phyloP scores from a whole-genome alignment of 768 basidiomycete species.

The Rhodotorula sphaerocarpa region DNA sequence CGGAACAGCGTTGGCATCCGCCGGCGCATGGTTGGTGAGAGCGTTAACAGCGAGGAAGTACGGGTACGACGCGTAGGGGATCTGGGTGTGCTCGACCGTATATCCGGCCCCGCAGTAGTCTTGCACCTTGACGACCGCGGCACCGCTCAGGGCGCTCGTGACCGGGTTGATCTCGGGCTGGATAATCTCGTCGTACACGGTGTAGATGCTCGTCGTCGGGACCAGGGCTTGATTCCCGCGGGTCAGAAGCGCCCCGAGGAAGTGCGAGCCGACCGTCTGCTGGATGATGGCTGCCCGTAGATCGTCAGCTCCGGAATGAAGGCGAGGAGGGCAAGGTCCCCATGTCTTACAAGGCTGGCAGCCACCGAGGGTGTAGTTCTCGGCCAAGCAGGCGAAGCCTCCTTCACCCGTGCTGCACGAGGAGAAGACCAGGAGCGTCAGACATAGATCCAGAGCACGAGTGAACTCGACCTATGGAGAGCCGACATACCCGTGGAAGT shows the following conservation, averaged over 20 bases:
- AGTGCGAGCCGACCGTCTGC: constrained; percentile 38
- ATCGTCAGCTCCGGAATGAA: too few relatives aligned
- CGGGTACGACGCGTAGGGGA: constrained; percentile 34
- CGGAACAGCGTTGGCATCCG: not conserved
- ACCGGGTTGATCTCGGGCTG: constrained; percentile 34
- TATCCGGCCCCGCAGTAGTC: constrained; percentile 32
- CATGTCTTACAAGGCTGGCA: constrained; percentile 28
- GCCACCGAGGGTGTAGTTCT: constrained; percentile 22
- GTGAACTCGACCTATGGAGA: too few relatives aligned
- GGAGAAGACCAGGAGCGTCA: too few relatives aligned
- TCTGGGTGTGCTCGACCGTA: not conserved
- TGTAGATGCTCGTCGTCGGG: constrained; percentile 37
- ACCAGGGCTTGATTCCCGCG: constrained; percentile 36
- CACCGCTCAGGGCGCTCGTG: constrained; percentile 32
- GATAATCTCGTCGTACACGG: constrained; percentile 39
- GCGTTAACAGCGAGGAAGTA: constrained; percentile 39
- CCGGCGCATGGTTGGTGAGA: constrained; percentile 15
- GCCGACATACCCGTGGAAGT: constrained; percentile 42
- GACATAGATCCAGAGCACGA: too few relatives aligned
- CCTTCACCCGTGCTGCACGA: constrained; percentile 35
- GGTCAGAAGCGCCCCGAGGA: constrained; percentile 38
- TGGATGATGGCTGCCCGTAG: constrained; percentile 31
- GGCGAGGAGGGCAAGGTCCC: too few relatives aligned
- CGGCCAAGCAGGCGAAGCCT: constrained; percentile 24
- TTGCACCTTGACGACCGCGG: constrained; percentile 24